These are phyloP conservation scores for Neurospora terricola DNA, from an alignment of 495 filamentous ascomycete genomes.

Conservation along the genomic window DNA sequence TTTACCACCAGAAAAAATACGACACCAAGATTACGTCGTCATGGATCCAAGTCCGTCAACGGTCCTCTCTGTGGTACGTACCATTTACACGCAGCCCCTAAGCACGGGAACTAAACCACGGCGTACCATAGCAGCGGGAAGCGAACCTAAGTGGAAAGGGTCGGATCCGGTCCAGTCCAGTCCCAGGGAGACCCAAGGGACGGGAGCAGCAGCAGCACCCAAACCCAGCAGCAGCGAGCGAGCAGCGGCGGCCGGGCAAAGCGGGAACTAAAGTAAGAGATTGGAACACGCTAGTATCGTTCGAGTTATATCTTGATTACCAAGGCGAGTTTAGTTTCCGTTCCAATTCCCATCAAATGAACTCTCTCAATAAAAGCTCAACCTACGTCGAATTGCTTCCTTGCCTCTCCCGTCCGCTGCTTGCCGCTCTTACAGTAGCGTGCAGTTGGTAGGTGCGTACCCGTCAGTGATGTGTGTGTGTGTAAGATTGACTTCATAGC, in stretches of 20 bases:
- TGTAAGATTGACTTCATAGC: background rate
- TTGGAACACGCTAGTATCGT: background rate
- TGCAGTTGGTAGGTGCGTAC: background rate
- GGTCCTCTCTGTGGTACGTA: background rate
- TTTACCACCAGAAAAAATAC: background rate
- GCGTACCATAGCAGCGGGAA: background rate
- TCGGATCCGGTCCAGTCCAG: background rate
- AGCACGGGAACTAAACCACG: background rate
- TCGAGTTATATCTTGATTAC: background rate
- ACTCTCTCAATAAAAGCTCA: background rate
- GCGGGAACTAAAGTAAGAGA: background rate
- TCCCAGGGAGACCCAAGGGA: background rate
- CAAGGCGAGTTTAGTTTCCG: background rate
- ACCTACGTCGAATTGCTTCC: background rate
- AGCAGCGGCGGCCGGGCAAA: background rate
- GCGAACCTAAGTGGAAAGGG: background rate
- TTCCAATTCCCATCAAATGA: background rate
- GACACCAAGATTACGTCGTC: background rate
- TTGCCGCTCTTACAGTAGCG: background rate
- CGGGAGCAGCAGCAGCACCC: background rate
- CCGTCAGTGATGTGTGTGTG: background rate
- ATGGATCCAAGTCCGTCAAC: background rate
- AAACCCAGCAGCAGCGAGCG: background rate
- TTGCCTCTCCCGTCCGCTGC: background rate
- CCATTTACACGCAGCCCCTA: background rate